Conservation (phyloP, 108 stramenopile species). For the Cyclotella atomus region DNA sequence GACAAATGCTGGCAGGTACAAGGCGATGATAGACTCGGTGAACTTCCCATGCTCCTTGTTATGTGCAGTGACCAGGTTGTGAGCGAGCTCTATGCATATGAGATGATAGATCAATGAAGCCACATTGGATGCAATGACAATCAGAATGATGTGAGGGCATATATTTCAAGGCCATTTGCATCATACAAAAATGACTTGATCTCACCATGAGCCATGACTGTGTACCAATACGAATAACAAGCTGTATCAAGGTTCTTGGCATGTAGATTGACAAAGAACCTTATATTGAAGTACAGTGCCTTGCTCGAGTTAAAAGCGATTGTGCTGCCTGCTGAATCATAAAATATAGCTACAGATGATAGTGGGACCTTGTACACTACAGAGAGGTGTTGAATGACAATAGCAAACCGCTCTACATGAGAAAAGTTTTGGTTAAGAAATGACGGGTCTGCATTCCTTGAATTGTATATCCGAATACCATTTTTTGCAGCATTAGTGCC, state of each 20-base stretch:
- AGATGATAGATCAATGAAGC: no score
- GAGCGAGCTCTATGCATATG: conserved; percentile 82
- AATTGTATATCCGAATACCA: conserved; percentile 66
- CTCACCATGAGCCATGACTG: conserved; percentile 59
- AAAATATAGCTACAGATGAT: conserved; percentile 61
- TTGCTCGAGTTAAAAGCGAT: conserved; percentile 79
- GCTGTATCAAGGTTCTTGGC: conserved; percentile 26
- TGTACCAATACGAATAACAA: conserved; percentile 81
- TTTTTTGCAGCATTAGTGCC: conserved; percentile 58
- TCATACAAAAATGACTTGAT: no score
- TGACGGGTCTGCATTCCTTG: conserved; percentile 34
- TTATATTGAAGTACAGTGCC: conserved; percentile 75
- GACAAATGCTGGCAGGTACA: conserved; percentile 32
- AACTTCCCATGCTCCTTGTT: conserved; percentile 56
- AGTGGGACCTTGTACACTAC: conserved; percentile 52
- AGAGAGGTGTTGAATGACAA: conserved; percentile 61
- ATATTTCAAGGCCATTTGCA: no score
- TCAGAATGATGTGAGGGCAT: no score
- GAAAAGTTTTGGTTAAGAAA: conserved; percentile 59
- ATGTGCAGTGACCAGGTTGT: conserved; percentile 70
- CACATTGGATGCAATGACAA: no score
- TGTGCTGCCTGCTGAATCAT: conserved; percentile 65
- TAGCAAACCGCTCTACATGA: conserved; percentile 64
- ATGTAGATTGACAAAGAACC: conserved; percentile 70
- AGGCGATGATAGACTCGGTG: conserved; percentile 21